These are phyloP conservation scores for Thalia dealbata DNA, from an alignment of 176 grass and related monocot species.

Conservation along the genomic window DNA sequence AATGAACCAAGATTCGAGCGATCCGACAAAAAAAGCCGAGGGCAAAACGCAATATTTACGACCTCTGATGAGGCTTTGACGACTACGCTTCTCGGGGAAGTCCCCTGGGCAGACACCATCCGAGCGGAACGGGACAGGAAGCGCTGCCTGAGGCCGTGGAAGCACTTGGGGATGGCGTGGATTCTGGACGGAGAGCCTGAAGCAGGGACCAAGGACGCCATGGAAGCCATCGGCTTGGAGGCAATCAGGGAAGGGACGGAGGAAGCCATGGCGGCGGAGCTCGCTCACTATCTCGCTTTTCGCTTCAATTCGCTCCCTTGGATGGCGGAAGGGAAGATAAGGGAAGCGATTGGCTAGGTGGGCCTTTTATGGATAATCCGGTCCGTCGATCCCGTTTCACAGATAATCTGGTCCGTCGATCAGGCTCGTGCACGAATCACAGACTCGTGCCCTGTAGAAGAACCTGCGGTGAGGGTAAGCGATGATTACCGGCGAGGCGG, in stretches of 20 bases:
- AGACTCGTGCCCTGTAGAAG: too few species aligned
- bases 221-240: slow-evolving; percentile 20
- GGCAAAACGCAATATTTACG: background rate
- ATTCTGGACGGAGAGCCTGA: slow-evolving; percentile 6
- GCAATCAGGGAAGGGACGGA: slow-evolving; percentile 38
- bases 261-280: slow-evolving; percentile 29
- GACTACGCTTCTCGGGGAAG: slow-evolving; percentile 38
- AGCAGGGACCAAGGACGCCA: slow-evolving; percentile 5
- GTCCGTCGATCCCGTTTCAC: too few species aligned
- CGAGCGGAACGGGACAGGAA: slow-evolving; percentile 20
- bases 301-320: background rate
- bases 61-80: slow-evolving; percentile 46
- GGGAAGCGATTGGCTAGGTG: background rate
- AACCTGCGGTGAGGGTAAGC: too few species aligned
- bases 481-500: too few species aligned
- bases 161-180: slow-evolving; percentile 13
- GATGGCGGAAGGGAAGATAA: background rate
- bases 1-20: background rate
- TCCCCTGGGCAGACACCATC: slow-evolving; percentile 26
- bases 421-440: too few species aligned
- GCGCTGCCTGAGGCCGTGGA: slow-evolving; percentile 26
- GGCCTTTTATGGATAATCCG: background rate
- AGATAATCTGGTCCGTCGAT: too few species aligned
- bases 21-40: background rate
- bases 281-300: background rate